Evolutionary conservation across 192 early-diverging fungal genomes (phyloP).

Genomic region (Entomortierella parvispora): DNA sequence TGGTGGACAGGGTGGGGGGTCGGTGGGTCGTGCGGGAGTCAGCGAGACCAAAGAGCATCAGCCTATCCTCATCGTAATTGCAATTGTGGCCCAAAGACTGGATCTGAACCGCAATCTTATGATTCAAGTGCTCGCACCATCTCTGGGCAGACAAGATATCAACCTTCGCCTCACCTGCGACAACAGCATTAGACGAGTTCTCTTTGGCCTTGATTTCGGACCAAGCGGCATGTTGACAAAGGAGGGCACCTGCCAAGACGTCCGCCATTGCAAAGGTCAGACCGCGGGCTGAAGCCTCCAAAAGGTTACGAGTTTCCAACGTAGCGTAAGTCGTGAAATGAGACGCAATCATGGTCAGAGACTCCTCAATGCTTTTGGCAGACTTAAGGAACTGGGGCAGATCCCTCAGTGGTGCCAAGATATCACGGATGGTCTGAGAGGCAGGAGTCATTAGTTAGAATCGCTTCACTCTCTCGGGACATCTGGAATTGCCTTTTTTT

Average conservation of each 20-base stretch:
- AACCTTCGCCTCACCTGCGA: slow-evolving; percentile 13
- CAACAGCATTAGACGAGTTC: neutral
- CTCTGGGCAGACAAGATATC: slow-evolving; percentile 30
- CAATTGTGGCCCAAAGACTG: slow-evolving; percentile 13
- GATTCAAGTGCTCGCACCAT: slow-evolving; percentile 41
- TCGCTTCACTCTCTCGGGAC: no score
- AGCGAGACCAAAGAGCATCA: slow-evolving; percentile 46
- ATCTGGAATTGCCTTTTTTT: no score
- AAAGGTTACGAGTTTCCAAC: slow-evolving; percentile 26
- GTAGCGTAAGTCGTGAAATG: slow-evolving; percentile 43
- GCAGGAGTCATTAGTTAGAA: neutral
- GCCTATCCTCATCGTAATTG: slow-evolving; percentile 39
- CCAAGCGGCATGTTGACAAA: slow-evolving; percentile 62
- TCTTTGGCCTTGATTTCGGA: slow-evolving; percentile 25
- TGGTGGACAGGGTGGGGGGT: neutral
- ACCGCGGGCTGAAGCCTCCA: slow-evolving; percentile 59
- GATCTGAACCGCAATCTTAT: slow-evolving; percentile 35
- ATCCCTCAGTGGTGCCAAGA: slow-evolving; percentile 47
- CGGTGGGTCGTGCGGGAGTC: slow-evolving; percentile 18
- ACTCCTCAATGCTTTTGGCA: slow-evolving; percentile 18
- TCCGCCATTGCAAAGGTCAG: slow-evolving; percentile 64
- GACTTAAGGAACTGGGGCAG: slow-evolving; percentile 19
- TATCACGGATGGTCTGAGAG: slow-evolving; percentile 22
- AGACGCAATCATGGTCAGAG: slow-evolving; percentile 11
- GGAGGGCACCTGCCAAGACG: slow-evolving; percentile 53